These are phyloP conservation scores for Colletotrichum liaoningense DNA, from an alignment of 2,329 filamentous ascomycete species.

Conservation along the genomic window DNA sequence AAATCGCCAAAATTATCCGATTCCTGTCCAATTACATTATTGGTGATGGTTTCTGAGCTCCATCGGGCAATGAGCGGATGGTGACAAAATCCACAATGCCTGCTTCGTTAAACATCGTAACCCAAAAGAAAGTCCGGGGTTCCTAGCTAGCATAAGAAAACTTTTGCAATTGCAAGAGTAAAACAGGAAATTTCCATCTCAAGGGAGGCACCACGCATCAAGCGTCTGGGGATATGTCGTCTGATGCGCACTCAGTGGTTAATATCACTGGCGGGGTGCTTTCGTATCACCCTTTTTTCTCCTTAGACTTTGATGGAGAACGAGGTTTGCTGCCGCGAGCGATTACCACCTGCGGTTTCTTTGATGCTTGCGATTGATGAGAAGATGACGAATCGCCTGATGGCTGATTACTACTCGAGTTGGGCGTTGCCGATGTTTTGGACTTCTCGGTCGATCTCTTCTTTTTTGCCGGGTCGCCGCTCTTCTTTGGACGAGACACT, in stretches of 20 bases:
- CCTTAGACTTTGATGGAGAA: slow-evolving; percentile 9
- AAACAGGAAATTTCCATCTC: neutral
- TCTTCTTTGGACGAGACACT: no score
- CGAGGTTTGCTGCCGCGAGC: neutral
- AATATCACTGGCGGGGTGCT: neutral
- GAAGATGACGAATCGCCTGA: slow-evolving; percentile 12
- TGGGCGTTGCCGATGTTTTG: no score
- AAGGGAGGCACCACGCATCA: neutral
- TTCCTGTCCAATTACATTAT: neutral
- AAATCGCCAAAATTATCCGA: neutral
- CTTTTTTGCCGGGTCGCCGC: no score
- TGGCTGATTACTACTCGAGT: neutral
- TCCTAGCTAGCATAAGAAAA: neutral
- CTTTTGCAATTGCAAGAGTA: neutral
- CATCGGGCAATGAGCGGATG: neutral
- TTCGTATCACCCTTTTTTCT: neutral
- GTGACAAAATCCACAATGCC: neutral
- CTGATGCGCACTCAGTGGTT: neutral
- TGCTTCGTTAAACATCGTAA: neutral
- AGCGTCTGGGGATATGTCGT: neutral
- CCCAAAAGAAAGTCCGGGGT: neutral
- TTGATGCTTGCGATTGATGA: neutral
- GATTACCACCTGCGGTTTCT: neutral
- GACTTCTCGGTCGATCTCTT: no score
- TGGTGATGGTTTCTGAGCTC: neutral